Evolutionary conservation across 257 asterid genomes (phyloP), one percentile per base, ranked within the genome.

Genomic region (Salvia rosmarinus): DNA sequence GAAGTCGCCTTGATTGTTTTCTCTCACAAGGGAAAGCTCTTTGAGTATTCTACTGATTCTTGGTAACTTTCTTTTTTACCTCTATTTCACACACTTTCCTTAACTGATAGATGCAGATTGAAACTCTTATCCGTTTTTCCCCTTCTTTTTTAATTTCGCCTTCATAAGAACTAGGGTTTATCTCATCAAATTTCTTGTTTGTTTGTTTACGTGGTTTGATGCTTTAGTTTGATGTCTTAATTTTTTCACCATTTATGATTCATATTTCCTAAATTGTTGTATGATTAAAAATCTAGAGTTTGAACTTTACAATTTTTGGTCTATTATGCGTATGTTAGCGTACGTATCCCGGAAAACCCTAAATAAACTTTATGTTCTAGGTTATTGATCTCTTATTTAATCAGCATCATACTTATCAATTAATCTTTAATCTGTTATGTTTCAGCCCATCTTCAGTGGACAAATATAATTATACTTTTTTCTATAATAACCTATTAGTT

Each of bases 1-100:
- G 96, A 90, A 39, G 96, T 90, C 0, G 97, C 85, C 59, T 60
- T 90, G 72, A 87, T 89, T 81, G 85, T 91, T 70, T 89, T 91
- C 70, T 90, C 97, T 34, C 75, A 87, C 70, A 90, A 85, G 75
- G 97, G 96, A 8, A 91, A 91, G 72, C 87, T 91, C 77, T 84
- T 86, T 66, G 97, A 91, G 85, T 91, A 80, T 49, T 81, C 96
- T 1, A 74, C 92, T 35, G 90, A 89, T 78, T 87, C 96, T 71
- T 82, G 86, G 96, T 89, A 73, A 42, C 57, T 44, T 7, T 62
- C 57, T 40, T 10, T 10, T 58, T 50, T 35, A 6, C 21, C 19
- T 61, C 14, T 57, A 11, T 2, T 21, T 21, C 1, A 4, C 39
- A 13, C 57, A 37, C 17, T 42, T 57, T 64, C 40, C 52, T 23